Percentiles rank a stretch among this genome's conserved stretches.
Conservation (phyloP, 2,329 filamentous ascomycete species). For the Claviceps pazoutovae region DNA sequence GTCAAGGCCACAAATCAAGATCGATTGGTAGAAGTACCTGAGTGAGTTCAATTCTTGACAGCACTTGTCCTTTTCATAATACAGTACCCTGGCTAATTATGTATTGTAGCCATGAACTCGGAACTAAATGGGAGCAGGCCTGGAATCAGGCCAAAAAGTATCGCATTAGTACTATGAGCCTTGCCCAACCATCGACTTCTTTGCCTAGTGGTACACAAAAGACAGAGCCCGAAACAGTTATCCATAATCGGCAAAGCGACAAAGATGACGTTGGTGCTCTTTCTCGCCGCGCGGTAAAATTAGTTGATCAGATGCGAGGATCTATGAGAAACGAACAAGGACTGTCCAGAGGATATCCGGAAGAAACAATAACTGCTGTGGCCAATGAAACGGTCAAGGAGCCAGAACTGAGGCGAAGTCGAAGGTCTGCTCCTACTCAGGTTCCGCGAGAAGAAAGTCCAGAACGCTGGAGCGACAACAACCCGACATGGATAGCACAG, state of each 20-base stretch:
- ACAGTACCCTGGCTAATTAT: not conserved
- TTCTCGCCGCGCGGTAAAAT: not conserved
- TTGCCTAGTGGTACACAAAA: not conserved
- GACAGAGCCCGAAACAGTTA: not conserved
- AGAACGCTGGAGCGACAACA: slow-evolving; percentile 33
- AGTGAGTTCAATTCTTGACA: not conserved
- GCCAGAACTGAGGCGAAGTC: slow-evolving; percentile 13
- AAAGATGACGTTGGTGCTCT: not conserved
- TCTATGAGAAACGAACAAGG: not conserved
- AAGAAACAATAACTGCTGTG: not conserved
- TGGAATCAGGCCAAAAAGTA: not conserved
- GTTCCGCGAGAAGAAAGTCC: slow-evolving; percentile 7
- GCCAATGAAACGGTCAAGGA: slow-evolving; percentile 3
- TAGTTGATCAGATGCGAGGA: slow-evolving; percentile 1
- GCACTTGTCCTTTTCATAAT: not conserved
- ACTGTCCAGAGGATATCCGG: not conserved
- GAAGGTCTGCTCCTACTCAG: slow-evolving; percentile 9
- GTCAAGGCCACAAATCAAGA: not conserved
- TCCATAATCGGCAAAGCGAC: not conserved
- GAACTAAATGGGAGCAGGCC: not conserved
- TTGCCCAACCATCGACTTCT: not conserved
- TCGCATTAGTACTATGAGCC: not conserved
- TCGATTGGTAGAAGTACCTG: not conserved
- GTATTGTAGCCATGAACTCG: not conserved
- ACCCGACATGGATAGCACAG: slow-evolving; percentile 35